Percentiles rank a stretch among this genome's conserved stretches.
Evolutionary conservation across 2,329 filamentous ascomycete species (phyloP).

Genomic region (Parafenestella ontariensis): DNA sequence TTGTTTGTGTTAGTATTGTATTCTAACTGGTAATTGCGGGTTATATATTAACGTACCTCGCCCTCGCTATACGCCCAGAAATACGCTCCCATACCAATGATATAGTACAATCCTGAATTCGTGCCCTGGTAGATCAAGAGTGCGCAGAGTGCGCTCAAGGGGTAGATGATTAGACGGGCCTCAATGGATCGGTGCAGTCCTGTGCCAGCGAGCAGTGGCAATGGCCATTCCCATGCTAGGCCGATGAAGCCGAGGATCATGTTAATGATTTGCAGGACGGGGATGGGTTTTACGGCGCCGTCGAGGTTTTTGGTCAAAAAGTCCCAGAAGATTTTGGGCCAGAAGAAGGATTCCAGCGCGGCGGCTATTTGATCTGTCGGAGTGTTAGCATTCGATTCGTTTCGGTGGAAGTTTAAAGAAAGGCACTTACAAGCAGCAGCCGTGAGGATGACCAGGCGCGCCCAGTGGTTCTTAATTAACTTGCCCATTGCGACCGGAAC

Average conservation of each 20-base stretch:
- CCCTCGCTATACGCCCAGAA: slow-evolving; percentile 98
- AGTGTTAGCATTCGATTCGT: slow-evolving; percentile 6
- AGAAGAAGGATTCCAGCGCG: slow-evolving; percentile 88
- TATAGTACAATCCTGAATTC: slow-evolving; percentile 89
- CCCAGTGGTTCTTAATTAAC: slow-evolving; percentile 99
- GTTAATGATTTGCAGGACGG: slow-evolving; percentile 88
- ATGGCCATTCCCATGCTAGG: slow-evolving; percentile 89
- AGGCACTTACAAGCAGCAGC: slow-evolving; percentile 73
- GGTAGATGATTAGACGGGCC: slow-evolving; percentile 80
- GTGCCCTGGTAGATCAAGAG: slow-evolving; percentile 89
- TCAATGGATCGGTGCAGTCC: slow-evolving; percentile 87
- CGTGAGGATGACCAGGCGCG: slow-evolving; percentile 88
- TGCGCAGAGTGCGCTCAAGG: slow-evolving; percentile 76
- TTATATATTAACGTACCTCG: slow-evolving; percentile 70
- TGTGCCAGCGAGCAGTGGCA: slow-evolving; percentile 76
- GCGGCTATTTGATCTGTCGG: slow-evolving; percentile 81
- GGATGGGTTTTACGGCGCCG: slow-evolving; percentile 82
- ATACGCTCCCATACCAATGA: slow-evolving; percentile 84
- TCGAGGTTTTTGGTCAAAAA: slow-evolving; percentile 92
- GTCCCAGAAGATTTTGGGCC: slow-evolving; percentile 99
- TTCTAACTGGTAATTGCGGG: background rate
- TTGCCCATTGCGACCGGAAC: slow-evolving; percentile 86
- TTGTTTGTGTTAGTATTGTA: slow-evolving; percentile 16
- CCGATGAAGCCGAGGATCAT: slow-evolving; percentile 79
- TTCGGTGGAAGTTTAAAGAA: background rate